phyloP scores from a whole-genome alignment of 2,329 filamentous ascomycete species.

The Ciborinia camelliae region DNA sequence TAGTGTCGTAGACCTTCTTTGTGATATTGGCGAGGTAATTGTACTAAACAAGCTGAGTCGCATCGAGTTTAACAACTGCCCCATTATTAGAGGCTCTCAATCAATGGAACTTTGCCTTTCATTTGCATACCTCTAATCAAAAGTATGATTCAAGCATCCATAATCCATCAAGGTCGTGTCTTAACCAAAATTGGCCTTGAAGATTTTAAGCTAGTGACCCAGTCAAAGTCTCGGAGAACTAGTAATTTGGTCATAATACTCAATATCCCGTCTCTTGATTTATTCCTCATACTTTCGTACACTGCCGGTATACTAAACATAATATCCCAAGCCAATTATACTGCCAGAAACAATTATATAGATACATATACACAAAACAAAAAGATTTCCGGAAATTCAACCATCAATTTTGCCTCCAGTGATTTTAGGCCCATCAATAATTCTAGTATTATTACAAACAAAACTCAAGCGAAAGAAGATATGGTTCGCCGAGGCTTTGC shows the following conservation, averaged over 20 bases:
- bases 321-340: conserved; percentile 24
- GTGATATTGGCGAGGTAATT: background rate
- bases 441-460: background rate
- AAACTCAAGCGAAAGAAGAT: background rate
- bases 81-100: background rate
- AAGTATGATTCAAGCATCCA: background rate
- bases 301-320: conserved; percentile 30
- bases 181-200: background rate
- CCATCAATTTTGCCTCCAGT: background rate
- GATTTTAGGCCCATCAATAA: background rate
- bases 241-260: background rate
- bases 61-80: conserved; percentile 1
- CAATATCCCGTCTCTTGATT: conserved; percentile 22
- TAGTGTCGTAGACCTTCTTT: background rate
- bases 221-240: background rate
- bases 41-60: background rate
- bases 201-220: background rate
- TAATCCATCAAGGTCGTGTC: background rate
- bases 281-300: conserved; percentile 42
- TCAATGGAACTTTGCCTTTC: background rate
- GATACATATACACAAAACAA: conserved; percentile 13
- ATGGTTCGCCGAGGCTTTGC: background rate
- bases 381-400: background rate
- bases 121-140: background rate
- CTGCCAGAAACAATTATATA: conserved; percentile 34